A percentile compares a stretch with the other conserved stretches of the same genome.
Evolutionary conservation across 164 flowering plant genomes (phyloP).

Genomic region (Aristolochia californica): DNA sequence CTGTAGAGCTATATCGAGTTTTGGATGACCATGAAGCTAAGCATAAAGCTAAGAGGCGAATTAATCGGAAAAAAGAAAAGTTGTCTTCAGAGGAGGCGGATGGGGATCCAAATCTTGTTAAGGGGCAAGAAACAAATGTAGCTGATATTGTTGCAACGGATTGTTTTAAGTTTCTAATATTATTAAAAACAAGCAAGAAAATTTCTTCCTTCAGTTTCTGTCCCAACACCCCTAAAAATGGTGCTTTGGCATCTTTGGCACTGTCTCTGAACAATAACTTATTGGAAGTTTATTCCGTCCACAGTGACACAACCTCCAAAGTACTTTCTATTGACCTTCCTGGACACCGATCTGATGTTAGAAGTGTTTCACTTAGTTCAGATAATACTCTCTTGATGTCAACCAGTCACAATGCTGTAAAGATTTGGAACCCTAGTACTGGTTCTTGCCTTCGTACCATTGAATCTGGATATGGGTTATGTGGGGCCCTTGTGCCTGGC

Average conservation of each 20-base stretch:
- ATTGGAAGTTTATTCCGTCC: constrained; percentile 64
- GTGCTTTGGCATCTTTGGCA: constrained; percentile 54
- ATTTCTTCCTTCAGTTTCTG: constrained; percentile 77
- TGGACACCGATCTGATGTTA: constrained; percentile 85
- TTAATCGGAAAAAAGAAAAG: constrained; percentile 67
- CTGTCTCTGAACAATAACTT: constrained; percentile 76
- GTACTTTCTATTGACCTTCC: constrained; percentile 58
- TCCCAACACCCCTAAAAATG: constrained; percentile 44
- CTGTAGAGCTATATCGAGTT: constrained; percentile 64
- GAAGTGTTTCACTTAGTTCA: constrained; percentile 88
- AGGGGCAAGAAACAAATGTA: constrained; percentile 22
- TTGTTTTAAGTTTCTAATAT: constrained; percentile 72
- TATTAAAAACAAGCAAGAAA: constrained; percentile 62
- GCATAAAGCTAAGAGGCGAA: constrained; percentile 79
- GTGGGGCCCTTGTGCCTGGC: constrained; percentile 67
- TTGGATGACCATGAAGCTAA: constrained; percentile 70
- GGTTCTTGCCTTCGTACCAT: constrained; percentile 84
- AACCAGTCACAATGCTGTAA: constrained; percentile 77
- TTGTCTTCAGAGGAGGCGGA: constrained; percentile 41
- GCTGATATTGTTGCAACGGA: constrained; percentile 45
- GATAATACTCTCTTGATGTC: constrained; percentile 86
- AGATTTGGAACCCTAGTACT: constrained; percentile 93
- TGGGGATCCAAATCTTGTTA: constrained; percentile 22
- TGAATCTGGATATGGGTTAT: constrained; percentile 80
- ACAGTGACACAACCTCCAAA: constrained; percentile 32